Conservation (phyloP, 257 asterid genomes). For the Cruciata laevipes region DNA sequence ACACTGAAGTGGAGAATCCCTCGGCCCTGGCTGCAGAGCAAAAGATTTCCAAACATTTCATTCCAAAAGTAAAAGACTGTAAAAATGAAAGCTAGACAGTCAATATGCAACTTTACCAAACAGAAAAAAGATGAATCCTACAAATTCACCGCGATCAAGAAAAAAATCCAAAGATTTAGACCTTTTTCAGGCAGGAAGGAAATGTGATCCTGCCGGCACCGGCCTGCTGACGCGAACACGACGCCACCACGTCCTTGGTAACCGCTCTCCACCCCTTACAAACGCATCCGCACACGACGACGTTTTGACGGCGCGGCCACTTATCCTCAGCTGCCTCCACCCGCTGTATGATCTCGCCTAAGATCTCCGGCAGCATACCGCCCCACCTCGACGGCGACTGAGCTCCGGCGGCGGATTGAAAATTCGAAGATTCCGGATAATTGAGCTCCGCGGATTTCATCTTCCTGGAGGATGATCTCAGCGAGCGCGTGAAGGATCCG, state of each 20-base stretch:
- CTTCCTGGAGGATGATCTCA: constrained; percentile 34
- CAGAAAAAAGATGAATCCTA: not conserved
- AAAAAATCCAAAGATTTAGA: constrained; percentile 2
- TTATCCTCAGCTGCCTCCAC: constrained; percentile 66
- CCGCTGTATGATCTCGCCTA: constrained; percentile 63
- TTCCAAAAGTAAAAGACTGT: not conserved
- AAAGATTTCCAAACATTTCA: not conserved
- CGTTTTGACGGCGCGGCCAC: constrained; percentile 84
- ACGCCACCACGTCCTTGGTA: constrained; percentile 59
- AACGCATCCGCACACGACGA: constrained; percentile 85
- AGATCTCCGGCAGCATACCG: constrained; percentile 71
- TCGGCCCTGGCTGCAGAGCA: constrained; percentile 81
- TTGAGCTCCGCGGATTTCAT: constrained; percentile 27
- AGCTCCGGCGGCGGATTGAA: constrained; percentile 20
- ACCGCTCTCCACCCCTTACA: constrained; percentile 88
- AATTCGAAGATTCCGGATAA: not conserved
- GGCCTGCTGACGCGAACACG: constrained; percentile 13
- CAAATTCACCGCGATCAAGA: not conserved
- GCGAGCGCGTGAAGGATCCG: constrained; percentile 50
- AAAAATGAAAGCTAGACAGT: not conserved
- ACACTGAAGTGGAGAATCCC: constrained; percentile 72
- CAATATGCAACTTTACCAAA: constrained; percentile 1
- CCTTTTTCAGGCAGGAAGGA: constrained; percentile 91
- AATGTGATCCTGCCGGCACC: constrained; percentile 59
- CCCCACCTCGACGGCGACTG: constrained; percentile 46